phyloP scores from a whole-genome alignment of 768 basidiomycete genomes.

The Lactarius deliciosus region DNA sequence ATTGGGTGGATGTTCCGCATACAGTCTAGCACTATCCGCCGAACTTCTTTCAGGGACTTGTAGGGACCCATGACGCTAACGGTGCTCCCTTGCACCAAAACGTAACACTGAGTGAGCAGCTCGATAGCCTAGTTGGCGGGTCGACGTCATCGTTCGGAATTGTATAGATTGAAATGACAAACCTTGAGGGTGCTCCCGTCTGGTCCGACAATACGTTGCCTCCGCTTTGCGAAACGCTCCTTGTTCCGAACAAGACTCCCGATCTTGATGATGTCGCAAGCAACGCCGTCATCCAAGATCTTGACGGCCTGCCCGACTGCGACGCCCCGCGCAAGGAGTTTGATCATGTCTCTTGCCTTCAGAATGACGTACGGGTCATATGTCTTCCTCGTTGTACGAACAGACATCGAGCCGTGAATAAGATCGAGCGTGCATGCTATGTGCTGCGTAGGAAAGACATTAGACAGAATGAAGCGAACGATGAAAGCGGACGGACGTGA shows the following conservation, averaged over 20 bases:
- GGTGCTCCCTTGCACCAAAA: constrained; percentile 96
- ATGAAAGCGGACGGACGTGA: constrained; percentile 60
- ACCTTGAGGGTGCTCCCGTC: constrained; percentile 98
- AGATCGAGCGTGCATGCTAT: constrained; percentile 90
- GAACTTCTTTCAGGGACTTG: constrained; percentile 93
- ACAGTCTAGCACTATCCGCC: constrained; percentile 95
- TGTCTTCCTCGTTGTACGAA: constrained; percentile 94
- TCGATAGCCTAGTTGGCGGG: constrained; percentile 80
- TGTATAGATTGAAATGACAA: constrained; percentile 27
- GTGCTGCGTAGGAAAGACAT: constrained; percentile 50
- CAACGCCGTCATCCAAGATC: constrained; percentile 83
- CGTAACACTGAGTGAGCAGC: constrained; percentile 92
- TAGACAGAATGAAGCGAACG: background rate
- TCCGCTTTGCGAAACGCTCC: constrained; percentile 92
- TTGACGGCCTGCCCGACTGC: constrained; percentile 82
- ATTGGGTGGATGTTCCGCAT: constrained; percentile 99
- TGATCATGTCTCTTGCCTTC: constrained; percentile 94
- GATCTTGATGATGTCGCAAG: constrained; percentile 98
- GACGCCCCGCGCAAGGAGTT: constrained; percentile 91
- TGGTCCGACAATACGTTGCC: constrained; percentile 96
- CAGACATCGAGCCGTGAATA: constrained; percentile 96
- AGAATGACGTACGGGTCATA: constrained; percentile 95
- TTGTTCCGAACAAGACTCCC: constrained; percentile 93
- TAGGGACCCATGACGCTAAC: constrained; percentile 98
- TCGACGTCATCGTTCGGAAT: background rate